Evolutionary conservation across 1,284 basidiomycete species (phyloP).

Genomic region (Pyrrhoderma lamaoense): DNA sequence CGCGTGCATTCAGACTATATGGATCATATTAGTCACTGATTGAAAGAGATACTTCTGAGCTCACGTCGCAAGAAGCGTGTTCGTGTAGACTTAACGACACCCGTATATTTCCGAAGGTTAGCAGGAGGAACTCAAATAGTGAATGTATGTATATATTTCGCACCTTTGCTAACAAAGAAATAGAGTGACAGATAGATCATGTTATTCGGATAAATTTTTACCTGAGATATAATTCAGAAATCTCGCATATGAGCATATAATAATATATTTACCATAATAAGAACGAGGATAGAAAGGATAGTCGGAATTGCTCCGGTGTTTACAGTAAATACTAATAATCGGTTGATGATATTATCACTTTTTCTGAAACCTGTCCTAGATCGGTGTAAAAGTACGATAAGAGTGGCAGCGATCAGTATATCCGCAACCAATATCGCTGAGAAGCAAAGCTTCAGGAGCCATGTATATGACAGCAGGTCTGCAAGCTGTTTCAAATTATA

Average conservation of each 20-base stretch:
- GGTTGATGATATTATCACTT: constrained; percentile 17
- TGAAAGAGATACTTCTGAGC: neutral
- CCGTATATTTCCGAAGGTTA: too few relatives aligned
- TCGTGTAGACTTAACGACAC: constrained; percentile 13
- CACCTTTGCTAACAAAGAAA: constrained; percentile 1
- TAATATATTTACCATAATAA: constrained; percentile 1
- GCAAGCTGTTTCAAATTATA: too few relatives aligned
- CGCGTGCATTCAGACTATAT: too few relatives aligned
- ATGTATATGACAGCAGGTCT: too few relatives aligned
- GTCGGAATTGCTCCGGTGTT: constrained; percentile 18
- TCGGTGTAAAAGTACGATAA: constrained; percentile 14
- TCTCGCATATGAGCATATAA: too few relatives aligned
- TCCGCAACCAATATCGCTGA: constrained; percentile 2
- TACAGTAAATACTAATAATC: constrained; percentile 16
- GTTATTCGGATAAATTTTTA: constrained; percentile 16
- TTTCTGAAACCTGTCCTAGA: constrained; percentile 16
- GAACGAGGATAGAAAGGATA: constrained; percentile 12
- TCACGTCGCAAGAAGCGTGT: constrained; percentile 16
- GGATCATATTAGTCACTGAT: too few relatives aligned
- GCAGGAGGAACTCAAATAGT: neutral
- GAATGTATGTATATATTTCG: neutral
- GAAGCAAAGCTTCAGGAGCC: too few relatives aligned
- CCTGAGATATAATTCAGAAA: constrained; percentile 4
- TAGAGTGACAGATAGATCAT: constrained; percentile 15
- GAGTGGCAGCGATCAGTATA: constrained; percentile 10